Evolutionary conservation across 129 eudicot genomes (phyloP).

Genomic region (Pulicaria dysenterica): DNA sequence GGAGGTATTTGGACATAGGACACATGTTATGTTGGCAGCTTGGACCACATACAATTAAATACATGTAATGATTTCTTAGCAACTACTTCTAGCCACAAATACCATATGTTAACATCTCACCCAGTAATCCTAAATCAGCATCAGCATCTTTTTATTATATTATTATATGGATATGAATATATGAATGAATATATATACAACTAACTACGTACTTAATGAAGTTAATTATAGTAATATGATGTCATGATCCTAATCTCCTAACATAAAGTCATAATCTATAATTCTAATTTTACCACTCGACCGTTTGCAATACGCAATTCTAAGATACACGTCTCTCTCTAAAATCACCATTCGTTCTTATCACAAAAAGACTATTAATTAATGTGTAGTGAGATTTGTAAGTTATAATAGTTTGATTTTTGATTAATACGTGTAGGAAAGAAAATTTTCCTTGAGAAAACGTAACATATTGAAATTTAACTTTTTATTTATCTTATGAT

Average conservation of each 20-base stretch:
- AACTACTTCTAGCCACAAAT: slow-evolving; percentile 26
- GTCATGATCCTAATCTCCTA: slow-evolving; percentile 27
- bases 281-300: neutral
- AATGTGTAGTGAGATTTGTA: too few relatives aligned
- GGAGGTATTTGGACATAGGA: slow-evolving; percentile 24
- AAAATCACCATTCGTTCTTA: too few relatives aligned
- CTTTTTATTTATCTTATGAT: neutral
- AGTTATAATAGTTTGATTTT: too few relatives aligned
- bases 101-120: slow-evolving; percentile 6
- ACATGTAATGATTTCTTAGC: slow-evolving; percentile 11
- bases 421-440: too few relatives aligned
- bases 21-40: slow-evolving; percentile 22
- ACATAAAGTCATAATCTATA: slow-evolving; percentile 9
- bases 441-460: too few relatives aligned
- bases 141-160: neutral
- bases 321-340: neutral
- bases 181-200: too few relatives aligned
- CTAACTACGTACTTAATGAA: neutral
- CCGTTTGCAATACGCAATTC: neutral
- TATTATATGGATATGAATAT: too few relatives aligned
- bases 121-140: neutral
- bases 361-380: too few relatives aligned
- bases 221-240: slow-evolving; percentile 19
- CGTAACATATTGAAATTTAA: neutral
- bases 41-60: slow-evolving; percentile 23